phyloP scores from a whole-genome alignment of 2,329 filamentous ascomycete species.

The Diaporthe citrichinensis region DNA sequence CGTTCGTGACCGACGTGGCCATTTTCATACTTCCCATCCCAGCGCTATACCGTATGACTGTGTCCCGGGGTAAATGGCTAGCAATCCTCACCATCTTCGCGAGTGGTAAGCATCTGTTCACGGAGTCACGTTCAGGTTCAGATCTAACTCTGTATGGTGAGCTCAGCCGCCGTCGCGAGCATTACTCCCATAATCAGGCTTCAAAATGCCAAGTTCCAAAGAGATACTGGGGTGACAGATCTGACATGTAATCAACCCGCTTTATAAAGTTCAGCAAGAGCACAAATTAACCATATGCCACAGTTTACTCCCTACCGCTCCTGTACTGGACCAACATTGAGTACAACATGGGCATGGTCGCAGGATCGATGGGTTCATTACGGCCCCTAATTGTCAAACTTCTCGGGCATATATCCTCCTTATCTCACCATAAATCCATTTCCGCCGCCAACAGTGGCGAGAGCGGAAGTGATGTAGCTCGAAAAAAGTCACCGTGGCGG shows the following conservation, averaged over 20 bases:
- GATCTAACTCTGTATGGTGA: background rate
- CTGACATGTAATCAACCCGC: background rate
- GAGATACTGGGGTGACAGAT: conserved; percentile 18
- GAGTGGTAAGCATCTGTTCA: background rate
- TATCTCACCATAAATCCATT: background rate
- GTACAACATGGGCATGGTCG: conserved; percentile 19
- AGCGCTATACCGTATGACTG: background rate
- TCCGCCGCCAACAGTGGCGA: conserved; percentile 2
- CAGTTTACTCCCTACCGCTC: conserved; percentile 1
- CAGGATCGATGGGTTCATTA: conserved; percentile 14
- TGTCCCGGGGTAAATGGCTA: background rate
- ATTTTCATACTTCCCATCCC: conserved; percentile 9
- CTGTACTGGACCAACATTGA: conserved; percentile 20
- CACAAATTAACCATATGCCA: background rate
- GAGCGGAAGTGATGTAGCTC: background rate
- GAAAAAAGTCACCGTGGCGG: background rate
- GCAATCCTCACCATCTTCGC: background rate
- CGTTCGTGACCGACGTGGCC: background rate
- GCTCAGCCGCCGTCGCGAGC: background rate
- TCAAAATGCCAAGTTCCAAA: conserved; percentile 15
- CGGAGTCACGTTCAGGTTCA: fast-evolving
- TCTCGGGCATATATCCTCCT: background rate
- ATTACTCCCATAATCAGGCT: conserved; percentile 17
- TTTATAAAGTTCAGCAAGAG: background rate
- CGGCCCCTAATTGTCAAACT: conserved; percentile 13